Evolutionary conservation across 2,329 filamentous ascomycete genomes (phyloP), one percentile per base, ranked within the genome.

Genomic region (Lanzia echinophila): DNA sequence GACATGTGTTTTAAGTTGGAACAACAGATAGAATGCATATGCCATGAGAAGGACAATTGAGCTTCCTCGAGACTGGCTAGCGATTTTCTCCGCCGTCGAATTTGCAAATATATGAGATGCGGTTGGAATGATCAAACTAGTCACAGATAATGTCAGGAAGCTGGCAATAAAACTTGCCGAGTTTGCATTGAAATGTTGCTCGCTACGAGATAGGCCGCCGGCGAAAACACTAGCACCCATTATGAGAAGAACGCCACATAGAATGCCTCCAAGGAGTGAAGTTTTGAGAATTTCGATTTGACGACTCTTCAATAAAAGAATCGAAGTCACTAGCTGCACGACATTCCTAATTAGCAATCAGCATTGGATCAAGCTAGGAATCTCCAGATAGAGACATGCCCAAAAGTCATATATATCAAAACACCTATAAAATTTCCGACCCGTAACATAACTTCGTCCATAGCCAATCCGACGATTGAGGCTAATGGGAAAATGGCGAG

Each of bases 221-320:
- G 87, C 79, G 60, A 90, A 75, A 72, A 90, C 90, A 70, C 86
- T 90, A 77, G 88, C 89, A 63, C 87, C 87, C 67, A 90, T 78
- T 44, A 90, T 92, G 19, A 97, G 81, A 4, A 97, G 79, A 60
- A 96, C 85, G 71, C 97, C 97, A 60, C 92, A 97, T 34, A 97
- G 77, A 62, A 97, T 95, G 65, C 89, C 95, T 46, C 92, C 92
- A 32, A 97, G 83, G 90, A 97, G 96, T 59, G 90, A 96, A 13
- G 94, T 87, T 73, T 97, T 94, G 19, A 97, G 92, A 59, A 97
- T 91, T 63, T 92, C 84, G 66, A 96, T 95, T 73, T 99, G 87
- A 59, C 84, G 83, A 63, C 94, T 83, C 61, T 78, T 82, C 43
- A 99, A 79, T n/a, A n/a, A n/a, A n/a, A n/a, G n/a, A n/a, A n/a